phyloP scores from a whole-genome alignment of 1,139 yeast genomes.

The Pichia cactophila region DNA sequence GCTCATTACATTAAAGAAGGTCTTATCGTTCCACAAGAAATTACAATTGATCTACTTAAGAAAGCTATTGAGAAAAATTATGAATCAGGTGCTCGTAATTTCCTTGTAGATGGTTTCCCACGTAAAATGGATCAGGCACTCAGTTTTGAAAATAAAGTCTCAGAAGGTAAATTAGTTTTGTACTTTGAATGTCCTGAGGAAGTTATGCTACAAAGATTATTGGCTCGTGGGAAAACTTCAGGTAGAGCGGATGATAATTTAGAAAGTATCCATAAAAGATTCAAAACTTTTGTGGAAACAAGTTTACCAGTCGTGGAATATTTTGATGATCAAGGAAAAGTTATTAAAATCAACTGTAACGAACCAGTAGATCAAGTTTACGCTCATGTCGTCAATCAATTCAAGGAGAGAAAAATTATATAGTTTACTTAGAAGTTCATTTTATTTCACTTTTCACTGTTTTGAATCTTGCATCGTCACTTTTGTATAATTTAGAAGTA shows the following conservation, averaged over 20 bases:
- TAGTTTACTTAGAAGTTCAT: background rate
- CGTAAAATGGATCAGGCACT: slow-evolving; percentile 97
- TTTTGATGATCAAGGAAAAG: slow-evolving; percentile 67
- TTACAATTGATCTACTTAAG: slow-evolving; percentile 75
- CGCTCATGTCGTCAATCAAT: slow-evolving; percentile 57
- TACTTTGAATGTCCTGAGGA: slow-evolving; percentile 93
- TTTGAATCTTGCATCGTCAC: slow-evolving; percentile 16
- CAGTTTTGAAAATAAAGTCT: slow-evolving; percentile 78
- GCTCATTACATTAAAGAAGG: slow-evolving; percentile 83
- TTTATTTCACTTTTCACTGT: slow-evolving; percentile 16
- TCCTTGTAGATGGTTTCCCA: slow-evolving; percentile 93
- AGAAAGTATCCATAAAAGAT: slow-evolving; percentile 85
- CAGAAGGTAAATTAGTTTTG: slow-evolving; percentile 67
- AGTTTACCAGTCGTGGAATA: slow-evolving; percentile 92
- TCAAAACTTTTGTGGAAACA: slow-evolving; percentile 77
- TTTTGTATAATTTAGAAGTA: slow-evolving; percentile 6
- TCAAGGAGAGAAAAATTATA: slow-evolving; percentile 34
- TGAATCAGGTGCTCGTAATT: slow-evolving; percentile 49
- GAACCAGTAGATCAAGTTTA: slow-evolving; percentile 75
- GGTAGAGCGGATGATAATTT: slow-evolving; percentile 92
- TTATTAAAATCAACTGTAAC: slow-evolving; percentile 72
- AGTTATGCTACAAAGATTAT: slow-evolving; percentile 76
- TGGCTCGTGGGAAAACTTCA: slow-evolving; percentile 89
- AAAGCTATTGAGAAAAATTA: slow-evolving; percentile 62
- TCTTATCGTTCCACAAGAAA: slow-evolving; percentile 89